Percentiles rank a stretch among this genome's conserved stretches.
phyloP scores from a whole-genome alignment of 768 basidiomycete genomes.

The Chalciporus piperatus region DNA sequence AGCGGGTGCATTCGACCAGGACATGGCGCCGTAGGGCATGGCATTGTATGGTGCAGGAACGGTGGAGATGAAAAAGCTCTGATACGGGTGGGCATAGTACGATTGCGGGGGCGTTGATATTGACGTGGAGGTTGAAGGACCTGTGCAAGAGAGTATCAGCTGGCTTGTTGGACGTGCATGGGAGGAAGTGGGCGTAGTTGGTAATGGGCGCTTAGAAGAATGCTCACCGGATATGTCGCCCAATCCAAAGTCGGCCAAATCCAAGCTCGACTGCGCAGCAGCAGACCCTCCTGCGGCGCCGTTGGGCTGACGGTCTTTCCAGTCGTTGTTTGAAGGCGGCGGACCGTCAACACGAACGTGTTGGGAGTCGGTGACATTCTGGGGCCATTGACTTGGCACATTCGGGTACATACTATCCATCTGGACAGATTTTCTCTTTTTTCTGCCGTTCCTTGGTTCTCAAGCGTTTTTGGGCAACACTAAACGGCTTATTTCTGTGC shows the following conservation, averaged over 20 bases:
- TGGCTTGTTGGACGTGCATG: background rate
- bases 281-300: slow-evolving; percentile 24
- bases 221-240: slow-evolving; percentile 45
- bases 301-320: slow-evolving; percentile 37
- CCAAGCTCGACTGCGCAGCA: slow-evolving; percentile 35
- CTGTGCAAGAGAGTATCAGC: slow-evolving; percentile 20
- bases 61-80: slow-evolving; percentile 40
- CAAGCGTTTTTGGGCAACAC: slow-evolving; percentile 42
- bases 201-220: slow-evolving; percentile 29
- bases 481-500: slow-evolving; percentile 47
- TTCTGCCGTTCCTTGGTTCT: slow-evolving; percentile 38
- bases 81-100: slow-evolving; percentile 41
- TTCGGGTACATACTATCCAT: slow-evolving; percentile 47
- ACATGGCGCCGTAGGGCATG: slow-evolving; percentile 49
- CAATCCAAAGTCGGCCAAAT: slow-evolving; percentile 43
- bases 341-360: slow-evolving; percentile 32
- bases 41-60: slow-evolving; percentile 50
- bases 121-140: slow-evolving; percentile 40
- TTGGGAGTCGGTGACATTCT: slow-evolving; percentile 35
- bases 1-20: slow-evolving; percentile 43
- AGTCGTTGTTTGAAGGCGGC: slow-evolving; percentile 34
- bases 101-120: slow-evolving; percentile 39
- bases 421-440: slow-evolving; percentile 39
- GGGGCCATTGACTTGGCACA: slow-evolving; percentile 41
- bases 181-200: background rate